Conservation (phyloP, 139 green algal genomes). For the Medakamo hakoo region DNA sequence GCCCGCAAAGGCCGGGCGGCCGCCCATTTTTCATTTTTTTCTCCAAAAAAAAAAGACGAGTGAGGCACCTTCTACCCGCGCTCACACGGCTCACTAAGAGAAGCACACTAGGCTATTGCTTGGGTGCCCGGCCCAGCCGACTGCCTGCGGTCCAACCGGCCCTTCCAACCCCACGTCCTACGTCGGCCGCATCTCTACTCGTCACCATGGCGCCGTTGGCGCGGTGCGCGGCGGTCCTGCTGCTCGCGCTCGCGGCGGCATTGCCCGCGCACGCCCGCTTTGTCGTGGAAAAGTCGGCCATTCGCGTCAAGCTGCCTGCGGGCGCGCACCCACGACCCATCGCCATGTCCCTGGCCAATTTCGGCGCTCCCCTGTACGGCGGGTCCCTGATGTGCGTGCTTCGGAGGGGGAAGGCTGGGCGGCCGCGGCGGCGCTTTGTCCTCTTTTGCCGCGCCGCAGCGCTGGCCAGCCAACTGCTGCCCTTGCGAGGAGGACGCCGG, state of each 20-base stretch:
- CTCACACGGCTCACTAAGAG: too few species aligned
- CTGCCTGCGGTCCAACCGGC: too few species aligned
- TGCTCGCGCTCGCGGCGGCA: neutral
- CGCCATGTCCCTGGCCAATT: conserved; percentile 43
- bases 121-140: too few species aligned
- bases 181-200: too few species aligned
- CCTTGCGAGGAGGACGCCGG: neutral
- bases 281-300: conserved; percentile 19
- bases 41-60: too few species aligned
- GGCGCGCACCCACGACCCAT: neutral
- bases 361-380: conserved; percentile 51
- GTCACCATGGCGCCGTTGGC: neutral
- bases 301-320: conserved; percentile 17
- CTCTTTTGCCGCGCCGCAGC: neutral
- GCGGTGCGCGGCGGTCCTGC: neutral
- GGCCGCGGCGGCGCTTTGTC: neutral
- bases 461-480: too few species aligned
- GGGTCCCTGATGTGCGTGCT: conserved; percentile 29
- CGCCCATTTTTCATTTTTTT: too few species aligned
- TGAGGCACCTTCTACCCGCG: too few species aligned
- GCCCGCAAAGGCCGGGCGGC: too few species aligned
- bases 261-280: conserved; percentile 7
- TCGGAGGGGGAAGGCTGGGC: neutral
- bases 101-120: too few species aligned
- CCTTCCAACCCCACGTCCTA: too few species aligned